Base-by-base conservation (phyloP, 176 grass and related monocot genomes). In the Bothriochloa decipiens region DNA sequence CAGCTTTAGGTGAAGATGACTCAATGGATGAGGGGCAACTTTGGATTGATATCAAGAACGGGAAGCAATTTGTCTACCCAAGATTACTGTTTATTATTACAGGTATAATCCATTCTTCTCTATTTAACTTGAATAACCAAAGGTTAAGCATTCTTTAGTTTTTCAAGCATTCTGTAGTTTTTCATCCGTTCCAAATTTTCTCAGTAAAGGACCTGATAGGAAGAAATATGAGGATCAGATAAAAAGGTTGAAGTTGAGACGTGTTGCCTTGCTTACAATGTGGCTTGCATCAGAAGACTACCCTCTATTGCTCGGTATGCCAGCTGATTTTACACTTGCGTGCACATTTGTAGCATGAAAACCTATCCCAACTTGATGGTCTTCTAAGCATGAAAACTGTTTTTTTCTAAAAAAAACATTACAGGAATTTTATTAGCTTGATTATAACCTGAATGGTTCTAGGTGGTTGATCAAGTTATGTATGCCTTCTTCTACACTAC, bases 251-350 rank as follows among this genome's bases (percentile, higher is more conserved):
- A 95, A 93, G 70, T 73, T 98, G 53, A 80, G 96, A 74, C 91
- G 91, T 23, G 96, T 98, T 58, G 89, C 96, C 72, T 95, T 98
- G 65, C 86, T 89, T 71, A 98, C 93, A 15, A 98, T 98, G 87
- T 98, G 93, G 93, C 91, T 98, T 72, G 90, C 91, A 83, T 94
- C 91, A 49, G 96, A 98, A 80, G 96, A 98, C 85, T 98, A 98
- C 83, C 85, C n/a, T 83, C 58, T 98, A 80, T 89, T 98, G 78
- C 91, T 95, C 74, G 93, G 96, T 98, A 86, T 76, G 68, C 29
- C 70, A 79, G 50, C 58, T 46, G 18, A 81, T 82, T 87, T 55
- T 66, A 16, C 47, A 4, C 15, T 1, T 7, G 14, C 1, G 46
- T 4, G 46, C 53, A 40, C n/a, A 36, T 15, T 18, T 65, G 11